These are phyloP conservation scores for Evernia prunastri DNA, from an alignment of 495 filamentous ascomycete species.

Conservation along the genomic window DNA sequence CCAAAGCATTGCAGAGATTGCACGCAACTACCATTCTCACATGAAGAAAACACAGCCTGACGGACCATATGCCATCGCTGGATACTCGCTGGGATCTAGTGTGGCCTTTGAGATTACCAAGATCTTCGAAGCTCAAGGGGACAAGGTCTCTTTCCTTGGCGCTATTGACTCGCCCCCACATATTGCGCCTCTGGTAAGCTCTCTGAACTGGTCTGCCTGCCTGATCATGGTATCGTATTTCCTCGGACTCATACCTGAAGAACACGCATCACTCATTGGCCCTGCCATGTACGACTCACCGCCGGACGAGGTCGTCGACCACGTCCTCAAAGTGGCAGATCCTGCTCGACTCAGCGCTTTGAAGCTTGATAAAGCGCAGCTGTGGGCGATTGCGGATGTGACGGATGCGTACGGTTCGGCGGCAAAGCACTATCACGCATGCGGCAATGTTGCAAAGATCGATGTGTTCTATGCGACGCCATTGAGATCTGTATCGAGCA, in stretches of 20 bases:
- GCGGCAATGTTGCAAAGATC: neutral
- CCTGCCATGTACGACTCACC: neutral
- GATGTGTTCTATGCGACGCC: neutral
- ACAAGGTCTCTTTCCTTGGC: slow-evolving; percentile 30
- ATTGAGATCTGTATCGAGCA: neutral
- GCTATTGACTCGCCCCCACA: slow-evolving; percentile 42
- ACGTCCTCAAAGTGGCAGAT: neutral
- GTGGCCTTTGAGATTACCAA: slow-evolving; percentile 51
- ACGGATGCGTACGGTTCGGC: no score
- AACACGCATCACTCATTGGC: neutral
- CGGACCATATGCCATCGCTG: slow-evolving; percentile 52
- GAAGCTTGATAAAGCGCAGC: no score
- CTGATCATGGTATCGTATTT: slow-evolving; percentile 47
- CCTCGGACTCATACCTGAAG: slow-evolving; percentile 40
- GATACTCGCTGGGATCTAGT: slow-evolving; percentile 49
- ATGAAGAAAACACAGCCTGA: slow-evolving; percentile 42
- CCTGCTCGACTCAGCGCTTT: no score
- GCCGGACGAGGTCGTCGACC: neutral
- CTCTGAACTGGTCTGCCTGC: slow-evolving; percentile 41
- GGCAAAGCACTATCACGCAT: no score
- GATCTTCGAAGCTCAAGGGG: slow-evolving; percentile 29
- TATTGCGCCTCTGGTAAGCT: slow-evolving; percentile 45
- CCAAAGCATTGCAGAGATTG: slow-evolving; percentile 29
- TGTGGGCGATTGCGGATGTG: no score
- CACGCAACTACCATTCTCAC: slow-evolving; percentile 37